Evolutionary conservation across 2,329 filamentous ascomycete genomes (phyloP).

Genomic region (Cytospora leucostoma): DNA sequence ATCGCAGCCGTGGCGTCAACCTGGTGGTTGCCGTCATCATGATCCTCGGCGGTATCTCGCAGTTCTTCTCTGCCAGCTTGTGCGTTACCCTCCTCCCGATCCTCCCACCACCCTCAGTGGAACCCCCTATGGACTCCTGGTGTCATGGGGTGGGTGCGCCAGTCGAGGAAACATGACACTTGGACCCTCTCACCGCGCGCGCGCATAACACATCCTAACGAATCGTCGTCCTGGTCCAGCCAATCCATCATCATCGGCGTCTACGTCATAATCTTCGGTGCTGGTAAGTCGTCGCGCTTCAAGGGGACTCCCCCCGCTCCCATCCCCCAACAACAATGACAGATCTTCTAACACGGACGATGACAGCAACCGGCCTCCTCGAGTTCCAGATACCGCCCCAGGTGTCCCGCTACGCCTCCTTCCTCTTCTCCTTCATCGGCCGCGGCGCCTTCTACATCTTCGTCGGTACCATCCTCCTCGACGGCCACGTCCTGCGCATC

Average conservation of each 20-base stretch:
- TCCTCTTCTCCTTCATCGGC: slow-evolving; percentile 96
- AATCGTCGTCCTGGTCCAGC: slow-evolving; percentile 43
- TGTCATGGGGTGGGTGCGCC: background rate
- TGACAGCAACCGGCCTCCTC: slow-evolving; percentile 24
- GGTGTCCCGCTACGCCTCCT: slow-evolving; percentile 89
- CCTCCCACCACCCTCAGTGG: slow-evolving; percentile 39
- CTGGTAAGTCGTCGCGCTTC: slow-evolving; percentile 58
- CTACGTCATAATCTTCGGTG: slow-evolving; percentile 90
- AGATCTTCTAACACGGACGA: slow-evolving; percentile 3
- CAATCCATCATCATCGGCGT: slow-evolving; percentile 75
- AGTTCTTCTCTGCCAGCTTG: slow-evolving; percentile 66
- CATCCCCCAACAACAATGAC: background rate
- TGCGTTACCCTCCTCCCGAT: slow-evolving; percentile 50
- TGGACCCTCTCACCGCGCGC: background rate
- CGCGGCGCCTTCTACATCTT: slow-evolving; percentile 98
- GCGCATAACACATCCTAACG: slow-evolving; percentile 4
- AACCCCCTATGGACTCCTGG: background rate
- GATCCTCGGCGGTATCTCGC: slow-evolving; percentile 77
- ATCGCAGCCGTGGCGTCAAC: slow-evolving; percentile 85
- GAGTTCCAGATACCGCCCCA: slow-evolving; percentile 97
- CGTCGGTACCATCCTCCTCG: slow-evolving; percentile 81
- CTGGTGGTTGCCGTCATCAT: slow-evolving; percentile 84
- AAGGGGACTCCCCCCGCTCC: background rate
- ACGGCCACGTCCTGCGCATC: slow-evolving; percentile 64
- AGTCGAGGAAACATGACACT: background rate